These are phyloP conservation scores for Mortierella sp. DNA, from an alignment of 371 early-diverging fungal genomes.

Conservation along the genomic window DNA sequence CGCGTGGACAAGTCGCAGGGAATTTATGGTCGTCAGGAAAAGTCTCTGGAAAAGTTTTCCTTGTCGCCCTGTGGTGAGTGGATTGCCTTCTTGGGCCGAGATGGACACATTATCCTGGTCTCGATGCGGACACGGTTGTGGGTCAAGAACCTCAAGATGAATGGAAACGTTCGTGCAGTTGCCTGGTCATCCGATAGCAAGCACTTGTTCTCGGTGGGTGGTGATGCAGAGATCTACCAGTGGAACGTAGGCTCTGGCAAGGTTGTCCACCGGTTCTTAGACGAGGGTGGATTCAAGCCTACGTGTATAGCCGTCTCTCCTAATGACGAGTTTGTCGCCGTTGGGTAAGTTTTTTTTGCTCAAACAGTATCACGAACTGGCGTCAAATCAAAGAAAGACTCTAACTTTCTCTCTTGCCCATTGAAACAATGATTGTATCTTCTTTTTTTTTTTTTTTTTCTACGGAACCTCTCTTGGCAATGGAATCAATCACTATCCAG, in stretches of 20 bases:
- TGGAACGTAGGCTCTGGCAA: slow-evolving; percentile 74
- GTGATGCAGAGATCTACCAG: slow-evolving; percentile 75
- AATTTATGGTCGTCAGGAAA: slow-evolving; percentile 78
- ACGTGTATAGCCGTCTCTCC: slow-evolving; percentile 76
- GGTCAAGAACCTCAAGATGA: slow-evolving; percentile 88
- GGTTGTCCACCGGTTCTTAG: slow-evolving; percentile 80
- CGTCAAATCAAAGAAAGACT: too few relatives aligned
- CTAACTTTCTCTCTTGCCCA: not conserved
- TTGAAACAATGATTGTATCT: too few relatives aligned
- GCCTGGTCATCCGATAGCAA: slow-evolving; percentile 74
- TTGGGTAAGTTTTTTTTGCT: slow-evolving; percentile 74
- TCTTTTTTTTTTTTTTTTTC: not conserved
- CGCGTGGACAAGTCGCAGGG: slow-evolving; percentile 72
- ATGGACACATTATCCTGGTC: slow-evolving; percentile 85
- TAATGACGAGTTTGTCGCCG: slow-evolving; percentile 80
- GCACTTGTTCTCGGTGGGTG: slow-evolving; percentile 71
- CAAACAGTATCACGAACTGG: too few relatives aligned
- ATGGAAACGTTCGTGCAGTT: slow-evolving; percentile 74
- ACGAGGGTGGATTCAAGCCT: slow-evolving; percentile 84
- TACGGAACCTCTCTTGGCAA: not conserved
- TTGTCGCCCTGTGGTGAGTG: slow-evolving; percentile 68
- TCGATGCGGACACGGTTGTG: slow-evolving; percentile 83
- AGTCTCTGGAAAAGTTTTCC: slow-evolving; percentile 71
- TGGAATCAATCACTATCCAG: slow-evolving; percentile 36
- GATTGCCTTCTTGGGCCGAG: slow-evolving; percentile 80